Conservation (phyloP, 106 monocot species). For the Phalaenopsis equestris region DNA sequence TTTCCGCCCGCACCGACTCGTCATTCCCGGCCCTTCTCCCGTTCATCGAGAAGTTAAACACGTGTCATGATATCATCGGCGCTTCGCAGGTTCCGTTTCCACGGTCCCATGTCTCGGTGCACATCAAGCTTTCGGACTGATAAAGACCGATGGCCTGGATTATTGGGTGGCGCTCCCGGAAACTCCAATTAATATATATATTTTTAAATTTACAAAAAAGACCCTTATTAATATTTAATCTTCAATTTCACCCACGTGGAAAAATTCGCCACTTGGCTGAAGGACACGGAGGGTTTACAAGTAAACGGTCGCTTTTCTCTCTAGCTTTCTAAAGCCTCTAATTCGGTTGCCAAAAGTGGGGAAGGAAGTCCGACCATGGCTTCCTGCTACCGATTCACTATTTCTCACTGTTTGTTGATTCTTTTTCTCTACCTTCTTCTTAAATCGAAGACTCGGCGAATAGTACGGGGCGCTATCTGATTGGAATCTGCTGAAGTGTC, state of each 20-base stretch:
- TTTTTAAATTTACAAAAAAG: too few relatives aligned
- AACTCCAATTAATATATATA: neutral
- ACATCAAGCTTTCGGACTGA: neutral
- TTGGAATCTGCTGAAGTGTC: neutral
- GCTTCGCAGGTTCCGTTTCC: neutral
- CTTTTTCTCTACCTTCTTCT: neutral
- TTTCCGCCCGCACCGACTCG: too few relatives aligned
- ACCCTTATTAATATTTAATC: too few relatives aligned
- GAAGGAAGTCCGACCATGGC: too few relatives aligned
- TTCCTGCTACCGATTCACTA: too few relatives aligned
- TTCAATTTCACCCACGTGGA: neutral
- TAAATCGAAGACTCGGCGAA: neutral
- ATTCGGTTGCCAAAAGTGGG: too few relatives aligned
- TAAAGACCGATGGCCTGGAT: neutral
- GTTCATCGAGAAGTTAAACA: neutral
- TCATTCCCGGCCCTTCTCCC: neutral
- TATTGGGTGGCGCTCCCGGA: neutral
- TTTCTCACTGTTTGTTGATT: neutral
- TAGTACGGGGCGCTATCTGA: neutral
- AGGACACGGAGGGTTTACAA: neutral
- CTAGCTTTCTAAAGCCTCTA: too few relatives aligned
- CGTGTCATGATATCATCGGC: neutral
- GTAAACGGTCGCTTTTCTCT: too few relatives aligned
- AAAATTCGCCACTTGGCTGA: neutral
- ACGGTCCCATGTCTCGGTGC: constrained; percentile 1